Evolutionary conservation across 1,284 basidiomycete species (phyloP), one percentile per base, ranked within the genome.

Genomic region (Marasmius sp.): DNA sequence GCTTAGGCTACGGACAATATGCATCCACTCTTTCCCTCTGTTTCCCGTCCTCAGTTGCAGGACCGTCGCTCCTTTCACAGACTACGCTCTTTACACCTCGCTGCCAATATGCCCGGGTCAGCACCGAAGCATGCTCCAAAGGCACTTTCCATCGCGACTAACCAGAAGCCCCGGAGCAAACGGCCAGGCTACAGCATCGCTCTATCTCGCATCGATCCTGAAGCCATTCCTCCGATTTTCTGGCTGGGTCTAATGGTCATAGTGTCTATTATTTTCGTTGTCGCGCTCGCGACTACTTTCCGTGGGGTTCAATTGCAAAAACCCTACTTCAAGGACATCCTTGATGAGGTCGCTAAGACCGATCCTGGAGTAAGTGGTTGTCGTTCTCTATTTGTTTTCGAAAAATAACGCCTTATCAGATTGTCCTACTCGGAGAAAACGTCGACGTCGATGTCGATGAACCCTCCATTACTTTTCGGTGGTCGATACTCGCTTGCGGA

Each of bases 401-500:
- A 14, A 12, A 11, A 14, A 9, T 51, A 36, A 18, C n/a, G 6
- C 38, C 14, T 43, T 22, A 14, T 41, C 33, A 64, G 62, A 55
- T 64, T 33, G 59, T 64, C 10, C 50, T 64, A n/a, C 22, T 63
- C 22, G 59, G 61, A 20, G 64, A 63, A 51, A 64, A 62, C 41
- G 58, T 65, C 43, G 64, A 62, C 41, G 59, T 65, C n/a, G 64
- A 62, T 51, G 41, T 62, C 39, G 64, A 61, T 34, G 85, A 87
- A 67, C 85, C 85, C 0, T 77, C 83, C 0, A 68, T 86, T 51
- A 81, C 80, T 5, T 76, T 87, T 41, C 80, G 84, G 6, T 87
- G 85, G 85, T 81, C 82, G 18, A 77, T 86, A 38, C 65, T 83
- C n/a, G 83, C 78, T 6, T 87, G 85, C 66, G 85, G 85, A 11